Evolutionary conservation across 2,329 filamentous ascomycete species (phyloP).

Genomic region (Dactylellina leptospora): DNA sequence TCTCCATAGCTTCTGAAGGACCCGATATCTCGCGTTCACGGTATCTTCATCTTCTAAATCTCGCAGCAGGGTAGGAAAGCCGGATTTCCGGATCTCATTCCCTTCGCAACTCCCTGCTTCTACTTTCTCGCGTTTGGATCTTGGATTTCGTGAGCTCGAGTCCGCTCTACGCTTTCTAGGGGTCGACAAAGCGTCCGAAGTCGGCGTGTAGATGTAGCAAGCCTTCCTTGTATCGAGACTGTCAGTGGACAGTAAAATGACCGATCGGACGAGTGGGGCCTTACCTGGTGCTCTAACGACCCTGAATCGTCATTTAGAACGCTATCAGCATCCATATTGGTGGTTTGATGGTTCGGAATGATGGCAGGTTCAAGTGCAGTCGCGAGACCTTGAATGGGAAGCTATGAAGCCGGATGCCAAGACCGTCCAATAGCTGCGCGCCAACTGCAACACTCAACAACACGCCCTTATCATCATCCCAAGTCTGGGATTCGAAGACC

Average conservation of each 20-base stretch:
- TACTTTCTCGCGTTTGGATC: slow-evolving; percentile 53
- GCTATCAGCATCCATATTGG: slow-evolving; percentile 48
- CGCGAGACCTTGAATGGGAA: slow-evolving; percentile 47
- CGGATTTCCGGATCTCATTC: slow-evolving; percentile 23
- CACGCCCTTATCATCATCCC: background rate
- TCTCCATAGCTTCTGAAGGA: slow-evolving; percentile 73
- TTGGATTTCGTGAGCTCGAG: slow-evolving; percentile 23
- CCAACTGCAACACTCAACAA: slow-evolving; percentile 46
- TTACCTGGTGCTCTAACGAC: slow-evolving; percentile 51
- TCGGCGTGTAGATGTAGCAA: slow-evolving; percentile 60
- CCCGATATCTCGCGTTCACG: slow-evolving; percentile 66
- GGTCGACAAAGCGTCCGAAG: slow-evolving; percentile 56
- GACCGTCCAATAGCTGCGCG: slow-evolving; percentile 3
- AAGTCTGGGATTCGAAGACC: background rate
- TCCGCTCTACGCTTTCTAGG: slow-evolving; percentile 59
- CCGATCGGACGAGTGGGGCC: slow-evolving; percentile 20
- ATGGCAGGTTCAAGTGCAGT: slow-evolving; percentile 21
- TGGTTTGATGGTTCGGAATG: background rate
- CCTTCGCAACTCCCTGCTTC: slow-evolving; percentile 31
- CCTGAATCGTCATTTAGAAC: slow-evolving; percentile 41
- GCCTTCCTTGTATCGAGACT: slow-evolving; percentile 56
- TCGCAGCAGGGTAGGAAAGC: slow-evolving; percentile 67
- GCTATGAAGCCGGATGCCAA: slow-evolving; percentile 32
- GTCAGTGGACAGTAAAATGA: slow-evolving; percentile 17
- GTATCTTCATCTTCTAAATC: slow-evolving; percentile 66